A percentile compares a stretch with the other conserved stretches of the same genome.
These are phyloP conservation scores for Singerocomus rubriflavus DNA, from an alignment of 1,284 basidiomycete species.

Conservation along the genomic window DNA sequence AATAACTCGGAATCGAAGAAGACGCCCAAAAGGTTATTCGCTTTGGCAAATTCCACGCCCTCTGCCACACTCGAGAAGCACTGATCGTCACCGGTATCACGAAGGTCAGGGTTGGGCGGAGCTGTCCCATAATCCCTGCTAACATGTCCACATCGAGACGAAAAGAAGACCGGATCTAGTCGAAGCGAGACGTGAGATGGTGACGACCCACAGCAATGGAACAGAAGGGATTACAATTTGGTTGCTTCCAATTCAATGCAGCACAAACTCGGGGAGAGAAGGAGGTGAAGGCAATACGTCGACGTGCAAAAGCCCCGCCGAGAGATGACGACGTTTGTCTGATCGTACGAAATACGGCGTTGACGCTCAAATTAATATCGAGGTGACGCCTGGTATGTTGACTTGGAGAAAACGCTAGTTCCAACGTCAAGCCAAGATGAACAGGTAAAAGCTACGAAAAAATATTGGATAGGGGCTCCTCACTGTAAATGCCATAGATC, in stretches of 20 bases:
- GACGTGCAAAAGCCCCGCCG: slow-evolving; percentile 49
- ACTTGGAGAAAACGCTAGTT: slow-evolving; percentile 57
- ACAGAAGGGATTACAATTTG: slow-evolving; percentile 71
- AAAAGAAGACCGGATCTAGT: slow-evolving; percentile 94
- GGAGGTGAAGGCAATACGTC: slow-evolving; percentile 84
- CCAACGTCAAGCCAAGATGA: slow-evolving; percentile 74
- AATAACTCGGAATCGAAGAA: slow-evolving; percentile 88
- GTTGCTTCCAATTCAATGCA: slow-evolving; percentile 98
- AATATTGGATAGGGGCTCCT: slow-evolving; percentile 14
- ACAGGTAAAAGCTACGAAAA: slow-evolving; percentile 62
- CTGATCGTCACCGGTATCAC: slow-evolving; percentile 41
- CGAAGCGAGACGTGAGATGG: slow-evolving; percentile 15
- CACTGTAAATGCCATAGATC: slow-evolving; percentile 4
- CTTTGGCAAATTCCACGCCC: slow-evolving; percentile 92
- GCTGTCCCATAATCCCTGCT: slow-evolving; percentile 38
- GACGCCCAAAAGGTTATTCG: slow-evolving; percentile 92
- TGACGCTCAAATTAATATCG: slow-evolving; percentile 79
- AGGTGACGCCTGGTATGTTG: slow-evolving; percentile 49
- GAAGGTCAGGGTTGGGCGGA: slow-evolving; percentile 44
- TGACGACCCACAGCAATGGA: slow-evolving; percentile 15
- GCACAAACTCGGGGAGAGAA: slow-evolving; percentile 87
- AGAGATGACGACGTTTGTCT: slow-evolving; percentile 62
- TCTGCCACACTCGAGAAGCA: slow-evolving; percentile 77
- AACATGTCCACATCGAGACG: slow-evolving; percentile 78
- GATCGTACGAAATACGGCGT: slow-evolving; percentile 78